Base-by-base conservation (phyloP, 73 alveolate species). In the Durusdinium trenchii region DNA sequence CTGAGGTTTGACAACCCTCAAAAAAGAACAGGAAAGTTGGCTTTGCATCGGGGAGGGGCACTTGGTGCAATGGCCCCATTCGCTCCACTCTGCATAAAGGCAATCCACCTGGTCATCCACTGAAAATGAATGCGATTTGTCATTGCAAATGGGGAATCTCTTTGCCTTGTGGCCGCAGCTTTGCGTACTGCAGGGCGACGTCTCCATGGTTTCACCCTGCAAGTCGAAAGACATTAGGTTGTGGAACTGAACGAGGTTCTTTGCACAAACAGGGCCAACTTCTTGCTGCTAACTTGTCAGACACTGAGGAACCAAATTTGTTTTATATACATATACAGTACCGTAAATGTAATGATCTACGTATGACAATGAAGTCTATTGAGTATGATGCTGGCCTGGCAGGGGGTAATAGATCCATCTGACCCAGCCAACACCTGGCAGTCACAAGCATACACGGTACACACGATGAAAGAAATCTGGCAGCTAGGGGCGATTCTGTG, bases 1-100 rank as follows among this genome's bases (percentile, higher is more conserved):
- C 2, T 38, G 42, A 1, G 32, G 51, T 40, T 9, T 36, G 35
- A 38, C 32, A 36, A 50, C 38, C 3, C 12, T 23, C 54, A 73
- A 6, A n/a, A n/a, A 73, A 1, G 28, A 12, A 32, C 50, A 38
- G 85, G 32, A 32, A 60, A 60, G 73, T 38, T 38, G 61, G 43
- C 46, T 78, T 40, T 20, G 48, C 35, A 32, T 57, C 12, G 3
- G 92, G 14, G 14, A 35, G 52, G 76, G 36, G 94, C 94, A 48
- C 98, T 91, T 91, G 78, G 98, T 91, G 98, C 98, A 71, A 54
- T 91, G 47, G 23, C 89, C 98, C 98, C 98, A 91, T 1, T 47
- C 89, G 73, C 78, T 91, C 98, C 98, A 91, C 32, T 42, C 52
- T 4, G 57, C 89, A 50, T 91, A 91, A 45, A 47, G 54, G 83